These are phyloP conservation scores for Dalechampia spathulata DNA, from an alignment of 441 rosid species.

Conservation along the genomic window DNA sequence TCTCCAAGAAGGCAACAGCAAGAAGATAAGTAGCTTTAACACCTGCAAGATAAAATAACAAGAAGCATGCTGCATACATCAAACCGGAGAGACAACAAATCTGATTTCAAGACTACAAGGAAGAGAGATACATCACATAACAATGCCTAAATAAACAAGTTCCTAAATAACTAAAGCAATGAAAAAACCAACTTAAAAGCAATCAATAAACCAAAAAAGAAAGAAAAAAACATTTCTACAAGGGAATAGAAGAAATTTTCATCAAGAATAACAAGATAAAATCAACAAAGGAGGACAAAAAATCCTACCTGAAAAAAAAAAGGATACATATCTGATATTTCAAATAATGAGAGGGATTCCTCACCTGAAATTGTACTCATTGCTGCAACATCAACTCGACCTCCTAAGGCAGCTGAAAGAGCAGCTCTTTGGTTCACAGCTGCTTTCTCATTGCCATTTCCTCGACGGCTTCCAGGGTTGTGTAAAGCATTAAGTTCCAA, in stretches of 20 bases:
- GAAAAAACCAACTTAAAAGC: conserved; percentile 5
- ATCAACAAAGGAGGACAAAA: not conserved
- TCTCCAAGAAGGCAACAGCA: conserved; percentile 94
- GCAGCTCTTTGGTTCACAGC: conserved; percentile 85
- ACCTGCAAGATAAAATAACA: conserved; percentile 41
- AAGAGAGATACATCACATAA: conserved; percentile 1
- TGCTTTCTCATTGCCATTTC: conserved; percentile 91
- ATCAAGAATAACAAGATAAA: not conserved
- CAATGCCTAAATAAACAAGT: not conserved
- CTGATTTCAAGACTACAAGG: not conserved
- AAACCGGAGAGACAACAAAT: not conserved
- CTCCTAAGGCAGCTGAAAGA: conserved; percentile 94
- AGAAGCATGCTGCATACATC: conserved; percentile 2
- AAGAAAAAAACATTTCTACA: not conserved
- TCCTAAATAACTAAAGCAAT: not conserved
- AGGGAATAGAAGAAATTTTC: not conserved
- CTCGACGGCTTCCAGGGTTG: conserved; percentile 88
- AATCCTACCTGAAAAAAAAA: not conserved
- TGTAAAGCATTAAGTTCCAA: conserved; percentile 95
- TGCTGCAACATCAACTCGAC: conserved; percentile 78
- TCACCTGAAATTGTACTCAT: conserved; percentile 93
- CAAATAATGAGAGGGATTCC: conserved; percentile 15
- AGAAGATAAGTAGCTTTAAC: conserved; percentile 99
- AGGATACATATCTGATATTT: conserved; percentile 5
- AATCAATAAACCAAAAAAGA: not conserved